Conservation (phyloP, 1,139 yeast genomes). For the Suhomyces yuchorum region DNA sequence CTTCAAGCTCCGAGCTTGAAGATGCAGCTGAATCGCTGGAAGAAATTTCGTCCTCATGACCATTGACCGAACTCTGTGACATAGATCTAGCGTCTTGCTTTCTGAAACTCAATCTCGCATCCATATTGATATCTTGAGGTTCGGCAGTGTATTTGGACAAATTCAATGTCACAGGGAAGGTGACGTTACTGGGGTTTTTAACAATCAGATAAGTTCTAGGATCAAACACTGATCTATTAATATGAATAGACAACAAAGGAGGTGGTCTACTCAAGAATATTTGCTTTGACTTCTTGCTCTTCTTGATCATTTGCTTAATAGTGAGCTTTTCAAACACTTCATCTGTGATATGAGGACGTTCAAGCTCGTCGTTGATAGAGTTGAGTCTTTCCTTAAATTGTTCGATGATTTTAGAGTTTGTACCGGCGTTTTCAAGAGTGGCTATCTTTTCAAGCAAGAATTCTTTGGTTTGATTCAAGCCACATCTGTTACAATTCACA, state of each 20-base stretch:
- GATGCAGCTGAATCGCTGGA: constrained; percentile 7
- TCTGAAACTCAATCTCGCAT: constrained; percentile 76
- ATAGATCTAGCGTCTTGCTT: constrained; percentile 47
- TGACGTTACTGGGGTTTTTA: constrained; percentile 81
- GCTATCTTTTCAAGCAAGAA: constrained; percentile 48
- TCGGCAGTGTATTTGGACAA: constrained; percentile 71
- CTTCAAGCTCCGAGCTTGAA: constrained; percentile 3
- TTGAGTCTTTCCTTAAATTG: constrained; percentile 55
- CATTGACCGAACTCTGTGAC: not conserved
- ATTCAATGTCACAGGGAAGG: constrained; percentile 69
- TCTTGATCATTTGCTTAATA: constrained; percentile 72
- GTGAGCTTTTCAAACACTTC: constrained; percentile 73
- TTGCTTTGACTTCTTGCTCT: constrained; percentile 82
- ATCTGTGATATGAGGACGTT: constrained; percentile 73
- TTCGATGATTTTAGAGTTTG: constrained; percentile 40
- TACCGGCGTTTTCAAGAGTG: constrained; percentile 25
- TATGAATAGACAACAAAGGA: constrained; percentile 78
- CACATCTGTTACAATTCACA: constrained; percentile 92
- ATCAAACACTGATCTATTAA: constrained; percentile 90
- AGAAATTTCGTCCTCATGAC: not conserved
- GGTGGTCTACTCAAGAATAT: constrained; percentile 81
- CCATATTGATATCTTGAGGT: constrained; percentile 69
- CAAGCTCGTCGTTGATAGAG: constrained; percentile 59
- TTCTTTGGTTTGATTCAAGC: constrained; percentile 60
- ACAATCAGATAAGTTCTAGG: constrained; percentile 80